phyloP scores from a whole-genome alignment of 176 grass and related monocot species.

The Leersia perrieri region DNA sequence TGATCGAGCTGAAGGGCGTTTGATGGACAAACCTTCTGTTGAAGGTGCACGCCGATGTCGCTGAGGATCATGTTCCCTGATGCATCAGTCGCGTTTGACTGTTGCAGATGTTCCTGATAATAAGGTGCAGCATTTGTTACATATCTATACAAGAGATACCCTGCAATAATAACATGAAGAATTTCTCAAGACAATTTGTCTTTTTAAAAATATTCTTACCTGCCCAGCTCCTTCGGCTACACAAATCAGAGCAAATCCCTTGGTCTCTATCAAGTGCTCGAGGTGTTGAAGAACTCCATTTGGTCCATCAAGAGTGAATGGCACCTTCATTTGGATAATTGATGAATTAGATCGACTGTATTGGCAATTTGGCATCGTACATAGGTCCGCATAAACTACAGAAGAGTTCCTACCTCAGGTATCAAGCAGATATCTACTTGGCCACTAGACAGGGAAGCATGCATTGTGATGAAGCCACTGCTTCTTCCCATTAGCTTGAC shows the following conservation, averaged over 20 bases:
- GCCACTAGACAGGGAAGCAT: slow-evolving; percentile 94
- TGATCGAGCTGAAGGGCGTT: background rate
- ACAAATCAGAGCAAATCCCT: slow-evolving; percentile 91
- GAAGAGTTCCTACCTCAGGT: slow-evolving; percentile 71
- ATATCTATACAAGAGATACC: background rate
- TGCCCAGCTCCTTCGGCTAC: slow-evolving; percentile 96
- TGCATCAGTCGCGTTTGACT: slow-evolving; percentile 75
- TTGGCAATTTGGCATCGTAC: background rate
- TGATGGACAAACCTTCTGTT: slow-evolving; percentile 66
- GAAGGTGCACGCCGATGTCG: slow-evolving; percentile 90
- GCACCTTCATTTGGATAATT: slow-evolving; percentile 55
- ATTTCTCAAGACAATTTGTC: background rate
- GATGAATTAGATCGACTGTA: slow-evolving; percentile 9
- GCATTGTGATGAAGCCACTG: slow-evolving; percentile 97
- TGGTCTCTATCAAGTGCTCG: slow-evolving; percentile 77
- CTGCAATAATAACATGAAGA: background rate
- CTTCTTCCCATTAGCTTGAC: slow-evolving; percentile 97
- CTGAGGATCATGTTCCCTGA: slow-evolving; percentile 87
- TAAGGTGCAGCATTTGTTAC: background rate
- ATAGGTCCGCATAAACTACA: slow-evolving; percentile 8
- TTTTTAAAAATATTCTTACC: slow-evolving; percentile 42
- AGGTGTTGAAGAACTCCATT: slow-evolving; percentile 80
- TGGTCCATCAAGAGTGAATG: slow-evolving; percentile 77
- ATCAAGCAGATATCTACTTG: slow-evolving; percentile 95
- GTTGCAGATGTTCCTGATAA: slow-evolving; percentile 78